These are phyloP conservation scores for Zygoascus meyerae DNA, from an alignment of 1,139 yeast species.

Conservation along the genomic window DNA sequence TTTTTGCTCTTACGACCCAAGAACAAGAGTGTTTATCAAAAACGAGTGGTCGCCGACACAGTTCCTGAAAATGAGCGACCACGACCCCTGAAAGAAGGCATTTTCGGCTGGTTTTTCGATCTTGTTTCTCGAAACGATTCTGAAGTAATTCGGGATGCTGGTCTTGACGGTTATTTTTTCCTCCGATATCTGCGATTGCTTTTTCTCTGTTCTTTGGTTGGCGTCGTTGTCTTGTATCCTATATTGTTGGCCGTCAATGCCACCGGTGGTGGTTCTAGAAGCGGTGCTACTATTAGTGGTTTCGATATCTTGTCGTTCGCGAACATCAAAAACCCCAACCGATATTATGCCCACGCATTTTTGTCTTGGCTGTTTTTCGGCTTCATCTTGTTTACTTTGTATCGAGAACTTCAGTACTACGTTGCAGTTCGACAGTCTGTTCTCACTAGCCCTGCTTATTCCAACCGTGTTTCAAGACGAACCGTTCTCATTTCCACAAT, in stretches of 20 bases:
- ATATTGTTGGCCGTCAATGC: conserved; percentile 84
- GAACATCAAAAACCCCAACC: conserved; percentile 55
- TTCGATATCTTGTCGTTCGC: conserved; percentile 75
- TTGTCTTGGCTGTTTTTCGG: conserved; percentile 78
- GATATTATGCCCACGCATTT: conserved; percentile 84
- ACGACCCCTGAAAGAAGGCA: conserved; percentile 31
- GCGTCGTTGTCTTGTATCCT: conserved; percentile 66
- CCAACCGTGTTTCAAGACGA: conserved; percentile 65
- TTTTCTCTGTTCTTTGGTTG: conserved; percentile 51
- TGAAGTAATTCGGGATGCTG: conserved; percentile 69
- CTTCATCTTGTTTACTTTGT: conserved; percentile 58
- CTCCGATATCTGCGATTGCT: conserved; percentile 68
- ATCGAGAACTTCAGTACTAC: conserved; percentile 77
- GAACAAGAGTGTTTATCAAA: conserved; percentile 72
- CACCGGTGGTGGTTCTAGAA: conserved; percentile 57
- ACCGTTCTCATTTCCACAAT: conserved; percentile 77
- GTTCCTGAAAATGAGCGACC: conserved; percentile 38
- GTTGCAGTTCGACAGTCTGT: conserved; percentile 76
- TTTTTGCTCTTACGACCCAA: conserved; percentile 64
- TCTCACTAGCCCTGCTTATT: conserved; percentile 73
- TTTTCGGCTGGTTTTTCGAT: conserved; percentile 33
- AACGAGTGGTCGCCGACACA: conserved; percentile 56
- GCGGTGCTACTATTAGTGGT: conserved; percentile 48
- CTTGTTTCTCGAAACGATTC: conserved; percentile 50
- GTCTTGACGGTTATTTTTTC: conserved; percentile 86